Evolutionary conservation across 2,329 filamentous ascomycete genomes (phyloP).

Genomic region (Proliferodiscus dingleyae): DNA sequence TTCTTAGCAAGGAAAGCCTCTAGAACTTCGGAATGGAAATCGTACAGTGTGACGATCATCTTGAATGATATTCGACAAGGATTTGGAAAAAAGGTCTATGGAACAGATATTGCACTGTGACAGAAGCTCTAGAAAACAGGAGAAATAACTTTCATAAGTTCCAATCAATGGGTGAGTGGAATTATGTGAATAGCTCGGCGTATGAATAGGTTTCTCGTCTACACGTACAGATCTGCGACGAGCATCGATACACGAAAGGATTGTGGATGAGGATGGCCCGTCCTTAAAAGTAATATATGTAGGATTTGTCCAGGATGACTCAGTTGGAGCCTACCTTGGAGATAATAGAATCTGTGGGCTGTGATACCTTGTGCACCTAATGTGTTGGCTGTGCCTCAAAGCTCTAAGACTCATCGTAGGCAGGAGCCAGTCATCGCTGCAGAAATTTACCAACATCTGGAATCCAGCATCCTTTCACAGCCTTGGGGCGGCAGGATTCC

Average conservation of each 20-base stretch:
- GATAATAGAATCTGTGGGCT: constrained; percentile 12
- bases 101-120: too few species aligned
- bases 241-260: too few species aligned
- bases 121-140: too few species aligned
- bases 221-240: too few species aligned
- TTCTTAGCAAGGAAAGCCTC: too few species aligned
- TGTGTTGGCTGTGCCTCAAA: constrained; percentile 1
- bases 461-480: not conserved
- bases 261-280: too few species aligned
- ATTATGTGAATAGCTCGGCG: too few species aligned
- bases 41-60: not conserved
- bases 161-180: too few species aligned
- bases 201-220: too few species aligned
- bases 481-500: constrained; percentile 1
- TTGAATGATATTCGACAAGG: not conserved
- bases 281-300: too few species aligned
- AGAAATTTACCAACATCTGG: not conserved
- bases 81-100: not conserved
- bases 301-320: constrained; percentile 5
- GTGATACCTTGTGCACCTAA: constrained; percentile 2
- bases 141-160: too few species aligned
- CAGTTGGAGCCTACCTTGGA: constrained; percentile 1
- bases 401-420: not conserved
- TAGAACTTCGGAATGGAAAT: too few species aligned
- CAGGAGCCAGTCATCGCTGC: not conserved